These are phyloP conservation scores for Arabidopsis hybrid DNA, from an alignment of 441 rosid genomes.

Conservation along the genomic window DNA sequence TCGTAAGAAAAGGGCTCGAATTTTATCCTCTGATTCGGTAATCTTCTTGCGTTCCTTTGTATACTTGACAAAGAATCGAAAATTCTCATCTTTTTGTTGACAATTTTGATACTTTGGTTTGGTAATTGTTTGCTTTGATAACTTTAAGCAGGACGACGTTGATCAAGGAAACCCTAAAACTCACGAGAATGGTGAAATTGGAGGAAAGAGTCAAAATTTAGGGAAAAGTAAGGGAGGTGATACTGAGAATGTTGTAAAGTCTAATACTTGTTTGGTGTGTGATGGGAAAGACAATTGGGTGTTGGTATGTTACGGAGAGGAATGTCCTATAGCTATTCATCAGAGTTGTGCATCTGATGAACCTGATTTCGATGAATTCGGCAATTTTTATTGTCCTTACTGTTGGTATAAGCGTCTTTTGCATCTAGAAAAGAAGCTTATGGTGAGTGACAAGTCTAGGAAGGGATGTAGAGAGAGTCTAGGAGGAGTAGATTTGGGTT, in stretches of 20 bases:
- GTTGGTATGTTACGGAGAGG: slow-evolving; percentile 49
- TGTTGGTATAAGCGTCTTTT: slow-evolving; percentile 58
- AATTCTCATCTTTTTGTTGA: slow-evolving; percentile 3
- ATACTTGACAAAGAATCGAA: no score
- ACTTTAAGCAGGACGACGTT: slow-evolving; percentile 32
- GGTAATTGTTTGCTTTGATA: background rate
- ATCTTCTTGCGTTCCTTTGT: slow-evolving; percentile 15
- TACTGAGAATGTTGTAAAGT: slow-evolving; percentile 27
- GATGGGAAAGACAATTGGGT: slow-evolving; percentile 42
- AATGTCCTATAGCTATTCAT: slow-evolving; percentile 56
- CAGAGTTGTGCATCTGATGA: slow-evolving; percentile 45
- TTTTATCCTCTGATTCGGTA: slow-evolving; percentile 20
- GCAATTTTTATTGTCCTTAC: slow-evolving; percentile 63
- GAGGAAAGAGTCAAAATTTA: background rate
- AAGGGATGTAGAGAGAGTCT: slow-evolving; percentile 29
- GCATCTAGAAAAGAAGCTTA: slow-evolving; percentile 47
- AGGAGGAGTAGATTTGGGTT: slow-evolving; percentile 39
- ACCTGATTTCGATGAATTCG: slow-evolving; percentile 51
- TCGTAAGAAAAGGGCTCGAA: slow-evolving; percentile 22
- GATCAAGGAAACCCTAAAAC: slow-evolving; percentile 24
- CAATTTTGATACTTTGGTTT: background rate
- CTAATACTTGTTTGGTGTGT: slow-evolving; percentile 48
- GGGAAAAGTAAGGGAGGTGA: slow-evolving; percentile 11
- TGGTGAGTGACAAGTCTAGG: slow-evolving; percentile 42
- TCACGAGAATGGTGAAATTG: background rate